Evolutionary conservation across 345 rosid species (phyloP), one percentile per base, ranked within the genome.

Genomic region (Eucalyptus regnans): DNA sequence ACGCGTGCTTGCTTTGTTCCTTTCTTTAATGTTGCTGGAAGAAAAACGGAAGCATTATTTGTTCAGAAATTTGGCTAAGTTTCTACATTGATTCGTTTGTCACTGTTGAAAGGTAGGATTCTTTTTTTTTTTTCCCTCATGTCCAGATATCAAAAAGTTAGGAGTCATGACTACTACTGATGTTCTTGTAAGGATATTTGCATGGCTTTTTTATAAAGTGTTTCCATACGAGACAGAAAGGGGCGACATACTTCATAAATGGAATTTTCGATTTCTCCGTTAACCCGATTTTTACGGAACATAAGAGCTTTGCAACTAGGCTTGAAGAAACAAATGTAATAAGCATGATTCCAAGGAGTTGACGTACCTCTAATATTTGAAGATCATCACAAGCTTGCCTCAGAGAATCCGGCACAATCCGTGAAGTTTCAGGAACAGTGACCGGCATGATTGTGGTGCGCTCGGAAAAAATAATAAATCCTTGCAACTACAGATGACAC

Each of bases 341-440:
- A 50, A 50, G 43, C 52, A 43, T 14, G 4, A 37, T 87, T 71
- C 37, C 31, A 62, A 60, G 88, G 33, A 31, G 33, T 43, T 56
- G 87, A 89, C 92, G 91, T 93, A 96, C 99, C 98, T 96, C 98
- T 52, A 52, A 52, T 20, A 52, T 20, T 52, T 92, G 92, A 90
- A 97, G 95, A 87, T 96, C 98, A 83, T 96, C 94, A 33, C 96
- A 93, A 90, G 99, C 98, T 92, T 97, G 99, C 91, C 90, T 94
- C 88, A 98, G 89, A 89, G 97, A 93, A 91, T 95, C 99, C 87
- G 95, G 93, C 89, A 96, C 95, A 11, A 91, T 86, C 88, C 95
- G 96, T 8, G 96, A 89, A 92, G 94, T 92, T 90, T 93, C 93
- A 44, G 92, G 91, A 90, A 94, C 98, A 96, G 93, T 7, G 86